These are phyloP conservation scores for Asterionellopsis glacialis DNA, from an alignment of 108 stramenopile species.

Conservation along the genomic window DNA sequence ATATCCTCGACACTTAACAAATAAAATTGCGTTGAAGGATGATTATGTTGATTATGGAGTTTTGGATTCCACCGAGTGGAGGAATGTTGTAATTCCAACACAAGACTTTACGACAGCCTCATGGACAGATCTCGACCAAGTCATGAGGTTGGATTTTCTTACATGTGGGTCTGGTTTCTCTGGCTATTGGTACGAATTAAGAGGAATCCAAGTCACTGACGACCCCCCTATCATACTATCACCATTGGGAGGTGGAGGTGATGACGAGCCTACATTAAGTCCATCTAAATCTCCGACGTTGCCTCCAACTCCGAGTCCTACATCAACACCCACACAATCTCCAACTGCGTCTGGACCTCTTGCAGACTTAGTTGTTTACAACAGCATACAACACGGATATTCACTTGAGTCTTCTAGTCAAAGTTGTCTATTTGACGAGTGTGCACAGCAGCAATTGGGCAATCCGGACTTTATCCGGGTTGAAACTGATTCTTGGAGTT, in stretches of 20 bases:
- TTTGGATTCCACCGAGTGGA: conserved; percentile 2
- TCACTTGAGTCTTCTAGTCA: neutral
- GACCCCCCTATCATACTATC: neutral
- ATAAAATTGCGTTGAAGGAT: conserved; percentile 1
- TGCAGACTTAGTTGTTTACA: neutral
- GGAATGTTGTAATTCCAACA: conserved; percentile 10
- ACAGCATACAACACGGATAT: neutral
- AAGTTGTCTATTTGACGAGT: neutral
- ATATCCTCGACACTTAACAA: conserved; percentile 1
- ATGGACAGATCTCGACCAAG: conserved; percentile 10
- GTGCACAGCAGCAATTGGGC: neutral
- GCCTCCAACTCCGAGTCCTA: too few species aligned
- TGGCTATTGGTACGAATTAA: conserved; percentile 5
- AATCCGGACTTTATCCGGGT: neutral
- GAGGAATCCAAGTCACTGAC: conserved; percentile 5
- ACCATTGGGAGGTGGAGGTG: too few species aligned
- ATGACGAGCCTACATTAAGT: too few species aligned
- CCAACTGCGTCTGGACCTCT: neutral
- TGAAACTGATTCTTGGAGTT: conserved; percentile 1
- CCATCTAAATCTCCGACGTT: too few species aligned
- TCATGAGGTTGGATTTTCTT: conserved; percentile 12
- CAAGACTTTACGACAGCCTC: conserved; percentile 9
- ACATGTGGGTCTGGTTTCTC: conserved; percentile 9
- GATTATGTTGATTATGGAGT: conserved; percentile 13
- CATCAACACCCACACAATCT: too few species aligned